Evolutionary conservation across 345 rosid species (phyloP).

Genomic region (Eucalyptus camaldulensis): DNA sequence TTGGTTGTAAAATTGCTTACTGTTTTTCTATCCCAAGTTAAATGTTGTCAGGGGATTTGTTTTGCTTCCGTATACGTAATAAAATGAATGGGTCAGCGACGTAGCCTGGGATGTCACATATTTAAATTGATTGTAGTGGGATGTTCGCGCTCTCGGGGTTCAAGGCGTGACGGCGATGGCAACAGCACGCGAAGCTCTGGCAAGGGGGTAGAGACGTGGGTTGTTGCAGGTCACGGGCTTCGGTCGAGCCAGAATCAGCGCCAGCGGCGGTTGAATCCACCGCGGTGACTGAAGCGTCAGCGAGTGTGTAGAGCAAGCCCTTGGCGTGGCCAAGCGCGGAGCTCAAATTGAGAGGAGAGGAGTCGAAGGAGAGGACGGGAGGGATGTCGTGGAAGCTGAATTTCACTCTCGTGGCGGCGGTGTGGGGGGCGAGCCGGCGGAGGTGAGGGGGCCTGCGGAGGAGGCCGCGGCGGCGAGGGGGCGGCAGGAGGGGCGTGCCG

Average conservation of each 20-base stretch:
- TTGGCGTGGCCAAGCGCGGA: conserved; percentile 42
- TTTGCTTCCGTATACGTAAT: too few relatives aligned
- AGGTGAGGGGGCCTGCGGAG: conserved; percentile 19
- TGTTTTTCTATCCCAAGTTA: too few relatives aligned
- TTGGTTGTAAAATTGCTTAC: too few relatives aligned
- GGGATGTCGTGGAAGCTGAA: conserved; percentile 73
- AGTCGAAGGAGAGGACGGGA: conserved; percentile 36
- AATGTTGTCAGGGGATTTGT: too few relatives aligned
- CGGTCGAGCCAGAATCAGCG: conserved; percentile 18
- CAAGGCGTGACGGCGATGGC: too few relatives aligned
- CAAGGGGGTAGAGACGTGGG: too few relatives aligned
- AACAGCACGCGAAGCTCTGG: too few relatives aligned
- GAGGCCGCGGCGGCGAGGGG: conserved; percentile 21
- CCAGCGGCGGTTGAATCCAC: conserved; percentile 33
- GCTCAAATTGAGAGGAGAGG: conserved; percentile 31
- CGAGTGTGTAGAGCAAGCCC: conserved; percentile 68
- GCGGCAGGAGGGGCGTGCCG: conserved; percentile 35
- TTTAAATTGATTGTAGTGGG: too few relatives aligned
- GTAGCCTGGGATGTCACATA: too few relatives aligned
- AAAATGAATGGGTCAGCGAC: too few relatives aligned
- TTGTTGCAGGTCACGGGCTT: too few relatives aligned
- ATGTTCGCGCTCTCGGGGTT: too few relatives aligned
- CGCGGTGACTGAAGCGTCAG: conserved; percentile 63
- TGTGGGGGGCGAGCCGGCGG: conserved; percentile 24
- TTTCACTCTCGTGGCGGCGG: conserved; percentile 29